Evolutionary conservation across 441 rosid species (phyloP).

Genomic region (Croton setiger): DNA sequence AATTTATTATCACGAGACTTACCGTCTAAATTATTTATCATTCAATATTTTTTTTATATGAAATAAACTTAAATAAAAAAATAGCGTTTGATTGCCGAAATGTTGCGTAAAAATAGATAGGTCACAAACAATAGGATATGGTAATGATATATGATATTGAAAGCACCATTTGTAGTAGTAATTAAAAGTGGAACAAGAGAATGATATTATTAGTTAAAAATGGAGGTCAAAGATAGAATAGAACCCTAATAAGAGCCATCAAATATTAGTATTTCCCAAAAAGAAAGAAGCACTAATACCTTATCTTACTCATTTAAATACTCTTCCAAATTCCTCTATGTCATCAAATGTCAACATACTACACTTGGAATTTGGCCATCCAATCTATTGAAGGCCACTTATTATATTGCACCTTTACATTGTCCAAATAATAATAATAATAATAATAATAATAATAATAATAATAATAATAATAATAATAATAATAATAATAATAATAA

Average conservation of each 20-base stretch:
- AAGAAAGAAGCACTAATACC: background rate
- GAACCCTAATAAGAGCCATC: constrained; percentile 8
- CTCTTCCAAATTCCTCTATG: background rate
- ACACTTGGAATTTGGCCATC: constrained; percentile 28
- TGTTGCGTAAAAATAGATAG: no score
- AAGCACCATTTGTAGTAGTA: background rate
- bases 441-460: no score
- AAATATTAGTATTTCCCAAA: background rate
- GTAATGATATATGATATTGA: background rate
- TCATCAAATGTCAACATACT: constrained; percentile 33
- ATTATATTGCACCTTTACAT: constrained; percentile 7
- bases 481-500: no score
- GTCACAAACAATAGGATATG: no score
- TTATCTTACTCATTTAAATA: background rate
- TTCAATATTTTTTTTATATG: no score
- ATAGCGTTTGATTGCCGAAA: no score
- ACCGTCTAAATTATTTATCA: no score
- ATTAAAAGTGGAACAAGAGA: background rate
- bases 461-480: no score
- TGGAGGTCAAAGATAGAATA: background rate
- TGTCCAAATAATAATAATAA: no score
- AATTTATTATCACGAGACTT: no score
- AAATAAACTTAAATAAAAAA: no score
- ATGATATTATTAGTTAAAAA: no score
- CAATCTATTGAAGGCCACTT: constrained; percentile 27